Percentiles rank a stretch among this genome's conserved stretches.
phyloP scores from a whole-genome alignment of 2,329 filamentous ascomycete species.

The Chlorencoelia australis region DNA sequence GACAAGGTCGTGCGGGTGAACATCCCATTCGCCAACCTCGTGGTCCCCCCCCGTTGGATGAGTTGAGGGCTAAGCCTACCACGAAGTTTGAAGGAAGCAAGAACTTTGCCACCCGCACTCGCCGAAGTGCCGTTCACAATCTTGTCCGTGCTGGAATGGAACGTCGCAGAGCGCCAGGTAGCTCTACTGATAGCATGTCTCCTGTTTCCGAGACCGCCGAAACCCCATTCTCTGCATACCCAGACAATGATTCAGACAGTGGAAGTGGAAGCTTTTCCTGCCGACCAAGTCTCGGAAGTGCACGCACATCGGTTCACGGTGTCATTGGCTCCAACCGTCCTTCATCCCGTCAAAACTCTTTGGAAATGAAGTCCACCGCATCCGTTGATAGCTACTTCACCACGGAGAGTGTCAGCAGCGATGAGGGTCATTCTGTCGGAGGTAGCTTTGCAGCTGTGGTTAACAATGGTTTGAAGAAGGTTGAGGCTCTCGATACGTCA shows the following conservation, averaged over 20 bases:
- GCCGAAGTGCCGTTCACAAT: constrained; percentile 84
- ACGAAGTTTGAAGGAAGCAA: constrained; percentile 91
- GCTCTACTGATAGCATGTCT: constrained; percentile 73
- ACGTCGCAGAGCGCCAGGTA: constrained; percentile 63
- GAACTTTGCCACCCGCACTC: constrained; percentile 91
- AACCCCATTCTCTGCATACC: constrained; percentile 51
- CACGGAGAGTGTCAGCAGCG: constrained; percentile 56
- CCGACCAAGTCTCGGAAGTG: constrained; percentile 56
- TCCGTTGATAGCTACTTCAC: constrained; percentile 39
- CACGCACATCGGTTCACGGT: constrained; percentile 68
- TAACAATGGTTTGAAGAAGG: constrained; percentile 48
- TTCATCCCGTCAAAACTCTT: constrained; percentile 50
- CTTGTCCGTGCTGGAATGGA: constrained; percentile 83
- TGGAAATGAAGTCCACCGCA: constrained; percentile 40
- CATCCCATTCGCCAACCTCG: constrained; percentile 90
- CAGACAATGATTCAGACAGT: constrained; percentile 69
- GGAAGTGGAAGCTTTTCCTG: constrained; percentile 73
- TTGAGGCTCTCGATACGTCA: constrained; percentile 48
- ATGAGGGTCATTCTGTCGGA: constrained; percentile 44
- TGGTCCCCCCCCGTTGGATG: constrained; percentile 83
- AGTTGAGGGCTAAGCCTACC: constrained; percentile 81
- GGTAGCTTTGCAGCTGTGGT: constrained; percentile 59
- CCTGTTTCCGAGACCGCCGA: constrained; percentile 76
- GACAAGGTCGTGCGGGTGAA: constrained; percentile 85
- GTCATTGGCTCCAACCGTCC: constrained; percentile 85